These are phyloP conservation scores for Spergularia bocconei DNA, from an alignment of 148 eudicot genomes.

Conservation along the genomic window DNA sequence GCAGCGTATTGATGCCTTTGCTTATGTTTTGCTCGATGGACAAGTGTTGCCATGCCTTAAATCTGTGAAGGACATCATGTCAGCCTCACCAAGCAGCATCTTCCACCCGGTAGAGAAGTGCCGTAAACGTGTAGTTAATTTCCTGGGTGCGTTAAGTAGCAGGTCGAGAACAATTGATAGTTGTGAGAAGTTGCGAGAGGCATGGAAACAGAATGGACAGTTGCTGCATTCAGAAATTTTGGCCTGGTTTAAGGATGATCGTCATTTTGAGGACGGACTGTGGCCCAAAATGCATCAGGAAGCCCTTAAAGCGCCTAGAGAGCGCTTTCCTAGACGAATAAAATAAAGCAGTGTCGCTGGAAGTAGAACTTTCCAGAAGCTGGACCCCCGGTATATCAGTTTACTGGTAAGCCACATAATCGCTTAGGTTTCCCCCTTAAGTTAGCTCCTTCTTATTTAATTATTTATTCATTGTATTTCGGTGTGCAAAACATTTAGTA, in stretches of 20 bases:
- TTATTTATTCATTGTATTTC: too few species aligned
- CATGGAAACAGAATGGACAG: slow-evolving; percentile 57
- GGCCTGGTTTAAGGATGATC: slow-evolving; percentile 66
- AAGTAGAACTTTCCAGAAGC: background rate
- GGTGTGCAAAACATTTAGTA: too few species aligned
- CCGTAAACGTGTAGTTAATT: slow-evolving; percentile 67
- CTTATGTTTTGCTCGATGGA: slow-evolving; percentile 76
- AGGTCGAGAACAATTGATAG: slow-evolving; percentile 50
- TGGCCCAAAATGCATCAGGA: slow-evolving; percentile 69
- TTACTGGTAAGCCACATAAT: background rate
- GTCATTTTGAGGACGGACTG: slow-evolving; percentile 40
- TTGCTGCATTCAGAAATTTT: slow-evolving; percentile 51
- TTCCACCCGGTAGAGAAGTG: slow-evolving; percentile 68
- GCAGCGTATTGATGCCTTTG: slow-evolving; percentile 54
- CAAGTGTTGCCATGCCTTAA: slow-evolving; percentile 71
- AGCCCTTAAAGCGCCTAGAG: slow-evolving; percentile 39
- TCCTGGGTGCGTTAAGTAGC: slow-evolving; percentile 50
- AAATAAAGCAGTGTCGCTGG: slow-evolving; percentile 19
- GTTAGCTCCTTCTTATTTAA: too few species aligned
- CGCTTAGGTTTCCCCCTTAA: too few species aligned
- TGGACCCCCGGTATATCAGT: background rate
- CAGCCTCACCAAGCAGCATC: slow-evolving; percentile 53
- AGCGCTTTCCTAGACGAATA: slow-evolving; percentile 35
- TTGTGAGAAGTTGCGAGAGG: slow-evolving; percentile 43
- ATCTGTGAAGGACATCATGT: slow-evolving; percentile 44